Base-by-base conservation (phyloP, 2,329 filamentous ascomycete species). In the Diaporthe vaccinii region DNA sequence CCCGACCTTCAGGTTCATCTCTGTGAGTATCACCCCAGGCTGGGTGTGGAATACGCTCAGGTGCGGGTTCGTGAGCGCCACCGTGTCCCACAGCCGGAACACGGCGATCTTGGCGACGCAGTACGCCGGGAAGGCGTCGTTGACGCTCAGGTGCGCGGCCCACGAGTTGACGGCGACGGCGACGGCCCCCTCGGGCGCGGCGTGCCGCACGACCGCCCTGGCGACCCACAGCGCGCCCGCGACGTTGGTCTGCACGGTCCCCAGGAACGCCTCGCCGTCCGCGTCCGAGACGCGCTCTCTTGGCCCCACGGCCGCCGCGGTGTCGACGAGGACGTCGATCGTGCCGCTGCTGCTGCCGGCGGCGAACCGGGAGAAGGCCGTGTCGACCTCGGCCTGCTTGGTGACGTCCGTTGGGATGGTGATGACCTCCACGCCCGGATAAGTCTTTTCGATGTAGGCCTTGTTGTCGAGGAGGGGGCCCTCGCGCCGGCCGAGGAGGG, bases 1-100 rank as follows among this genome's bases (percentile, higher is more conserved):
- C 17, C 62, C 62, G 5, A 25, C 36, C 36, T 62, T 69, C 2
- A 41, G 6, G 39, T 62, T 61, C 68, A 28, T 55, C 59, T 61
- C 72, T 12, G 77, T 78, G 9, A 76, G 71, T 0, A 78, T 41
- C 53, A 77, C 62, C 41, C 78, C 78, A 0, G 78, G 78, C 25
- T 78, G 67, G 1, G 78, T 53, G 1, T 71, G 68, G 17, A 75
- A 75, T 5, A 76, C 62, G 68, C 75, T 75, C 39, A 79, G 44
- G 31, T 72, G 25, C 4, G 76, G 77, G 44, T 79, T 75, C 71
- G 78, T 73, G 1, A 69, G 39, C 7, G 78, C 75, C 0, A 78
- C 25, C 36, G 73, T 78, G 46, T 79, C 78, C 34, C 74, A 61
- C 4, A 78, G 31, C 68, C 78, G 78, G 8, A 57, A 46, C 31